Conservation (phyloP, 805 yeast species). For the Myxozyma kluyveri region DNA sequence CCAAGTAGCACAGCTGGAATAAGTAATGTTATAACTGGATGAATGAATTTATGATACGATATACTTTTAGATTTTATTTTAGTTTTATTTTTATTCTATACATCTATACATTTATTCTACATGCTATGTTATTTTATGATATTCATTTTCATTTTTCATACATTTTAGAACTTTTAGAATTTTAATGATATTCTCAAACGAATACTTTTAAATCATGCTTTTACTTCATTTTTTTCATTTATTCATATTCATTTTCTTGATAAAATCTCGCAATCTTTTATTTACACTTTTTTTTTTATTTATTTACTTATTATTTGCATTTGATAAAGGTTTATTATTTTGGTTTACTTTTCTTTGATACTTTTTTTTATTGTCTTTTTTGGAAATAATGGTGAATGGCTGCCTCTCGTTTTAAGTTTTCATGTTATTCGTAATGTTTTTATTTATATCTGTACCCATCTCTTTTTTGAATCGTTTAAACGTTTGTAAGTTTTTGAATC, state of each 20-base stretch:
- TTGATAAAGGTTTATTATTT: too few relatives aligned
- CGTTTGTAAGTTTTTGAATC: not conserved
- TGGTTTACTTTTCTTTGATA: not conserved
- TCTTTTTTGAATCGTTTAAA: not conserved
- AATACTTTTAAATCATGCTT: not conserved
- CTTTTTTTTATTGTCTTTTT: not conserved
- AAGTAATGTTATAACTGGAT: too few relatives aligned
- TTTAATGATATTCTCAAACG: not conserved
- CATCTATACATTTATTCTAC: too few relatives aligned
- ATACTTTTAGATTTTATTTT: not conserved
- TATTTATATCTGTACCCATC: not conserved
- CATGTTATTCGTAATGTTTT: not conserved
- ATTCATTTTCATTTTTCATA: not conserved
- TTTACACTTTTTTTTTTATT: not conserved
- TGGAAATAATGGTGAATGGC: not conserved
- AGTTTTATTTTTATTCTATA: not conserved
- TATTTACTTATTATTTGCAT: too few relatives aligned
- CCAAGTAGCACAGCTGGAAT: too few relatives aligned
- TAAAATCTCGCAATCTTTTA: not conserved
- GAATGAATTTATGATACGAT: too few relatives aligned
- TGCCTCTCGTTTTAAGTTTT: not conserved
- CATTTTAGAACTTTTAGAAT: not conserved
- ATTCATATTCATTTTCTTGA: too few relatives aligned
- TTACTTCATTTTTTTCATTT: not conserved
- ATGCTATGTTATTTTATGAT: not conserved